Conservation (phyloP, 2,329 filamentous ascomycete genomes). For the Scedosporium aurantiacum region DNA sequence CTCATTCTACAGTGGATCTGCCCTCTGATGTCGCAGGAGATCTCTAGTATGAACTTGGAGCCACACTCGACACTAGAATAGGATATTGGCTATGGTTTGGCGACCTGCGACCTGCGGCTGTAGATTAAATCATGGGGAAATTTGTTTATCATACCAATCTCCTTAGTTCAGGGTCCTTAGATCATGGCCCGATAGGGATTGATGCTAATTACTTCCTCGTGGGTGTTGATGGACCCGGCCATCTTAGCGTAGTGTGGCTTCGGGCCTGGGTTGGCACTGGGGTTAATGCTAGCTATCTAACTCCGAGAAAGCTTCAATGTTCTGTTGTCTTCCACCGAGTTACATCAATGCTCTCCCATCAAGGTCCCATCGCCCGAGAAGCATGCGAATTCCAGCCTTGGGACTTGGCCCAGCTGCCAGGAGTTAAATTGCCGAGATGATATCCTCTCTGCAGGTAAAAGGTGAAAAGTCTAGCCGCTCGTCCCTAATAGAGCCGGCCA, state of each 20-base stretch:
- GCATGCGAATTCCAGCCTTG: neutral
- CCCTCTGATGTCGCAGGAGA: too few species aligned
- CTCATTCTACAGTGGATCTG: too few species aligned
- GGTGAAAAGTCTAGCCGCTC: conserved; percentile 16
- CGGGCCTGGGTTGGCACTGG: too few species aligned
- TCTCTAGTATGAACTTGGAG: too few species aligned
- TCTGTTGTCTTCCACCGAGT: neutral
- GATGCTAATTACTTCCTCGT: neutral
- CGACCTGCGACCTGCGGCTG: too few species aligned
- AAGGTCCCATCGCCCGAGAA: neutral
- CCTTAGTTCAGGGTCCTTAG: neutral
- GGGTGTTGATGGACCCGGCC: neutral
- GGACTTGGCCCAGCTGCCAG: neutral
- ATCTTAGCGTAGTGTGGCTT: neutral
- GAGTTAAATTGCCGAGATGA: neutral
- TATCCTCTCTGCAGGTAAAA: neutral
- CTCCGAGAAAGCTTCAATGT: neutral
- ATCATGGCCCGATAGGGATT: neutral
- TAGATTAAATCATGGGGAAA: too few species aligned
- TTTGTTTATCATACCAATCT: neutral
- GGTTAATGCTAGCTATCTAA: too few species aligned
- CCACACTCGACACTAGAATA: too few species aligned
- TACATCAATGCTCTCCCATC: neutral
- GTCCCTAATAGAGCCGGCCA: conserved; percentile 18
- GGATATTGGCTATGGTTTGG: too few species aligned